phyloP scores from a whole-genome alignment of 768 basidiomycete genomes.

The Clavaria fumosa region DNA sequence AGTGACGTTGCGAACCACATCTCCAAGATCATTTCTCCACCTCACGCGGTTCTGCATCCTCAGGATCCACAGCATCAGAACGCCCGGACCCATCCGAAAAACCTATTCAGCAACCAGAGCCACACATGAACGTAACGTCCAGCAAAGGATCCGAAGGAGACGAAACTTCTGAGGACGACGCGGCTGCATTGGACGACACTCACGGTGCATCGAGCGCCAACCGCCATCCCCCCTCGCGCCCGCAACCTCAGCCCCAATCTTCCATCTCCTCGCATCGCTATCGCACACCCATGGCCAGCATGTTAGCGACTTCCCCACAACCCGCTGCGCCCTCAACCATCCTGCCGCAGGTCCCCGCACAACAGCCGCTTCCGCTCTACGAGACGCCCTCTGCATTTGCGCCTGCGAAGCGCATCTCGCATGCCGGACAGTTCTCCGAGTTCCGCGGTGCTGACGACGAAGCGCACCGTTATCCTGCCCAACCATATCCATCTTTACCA shows the following conservation, averaged over 20 bases:
- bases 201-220: constrained; percentile 26
- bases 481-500: constrained; percentile 21
- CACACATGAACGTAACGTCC: no score
- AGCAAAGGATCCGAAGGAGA: constrained; percentile 21
- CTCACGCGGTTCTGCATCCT: constrained; percentile 46
- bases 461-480: constrained; percentile 25
- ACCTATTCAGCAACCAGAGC: no score
- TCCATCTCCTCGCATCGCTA: constrained; percentile 65
- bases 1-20: constrained; percentile 1
- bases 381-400: constrained; percentile 65
- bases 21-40: constrained; percentile 29
- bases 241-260: constrained; percentile 46
- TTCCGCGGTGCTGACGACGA: constrained; percentile 22
- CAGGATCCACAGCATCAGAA: constrained; percentile 46
- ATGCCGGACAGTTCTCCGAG: constrained; percentile 24
- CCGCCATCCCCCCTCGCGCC: constrained; percentile 15
- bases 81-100: no score
- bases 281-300: constrained; percentile 58
- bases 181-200: constrained; percentile 37
- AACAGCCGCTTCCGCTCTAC: constrained; percentile 59
- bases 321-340: constrained; percentile 20
- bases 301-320: constrained; percentile 41
- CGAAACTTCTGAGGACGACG: constrained; percentile 32
- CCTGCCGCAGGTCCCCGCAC: constrained; percentile 39
- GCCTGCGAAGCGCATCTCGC: constrained; percentile 23